phyloP scores from a whole-genome alignment of 805 yeast species.

The Candida hispaniensis region DNA sequence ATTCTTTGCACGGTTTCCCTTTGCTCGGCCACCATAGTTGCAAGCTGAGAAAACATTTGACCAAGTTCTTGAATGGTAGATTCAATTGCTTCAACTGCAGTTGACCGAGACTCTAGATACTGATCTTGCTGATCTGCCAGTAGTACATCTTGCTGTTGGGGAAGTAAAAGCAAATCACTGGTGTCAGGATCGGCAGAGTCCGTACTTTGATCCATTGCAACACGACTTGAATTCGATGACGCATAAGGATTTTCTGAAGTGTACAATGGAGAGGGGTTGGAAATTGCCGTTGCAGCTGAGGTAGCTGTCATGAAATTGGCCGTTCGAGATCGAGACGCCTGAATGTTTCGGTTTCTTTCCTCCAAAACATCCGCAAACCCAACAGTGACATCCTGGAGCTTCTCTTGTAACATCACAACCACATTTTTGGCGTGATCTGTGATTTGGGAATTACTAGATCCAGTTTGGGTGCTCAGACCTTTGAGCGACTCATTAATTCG shows the following conservation, averaged over 20 bases:
- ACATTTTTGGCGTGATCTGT: slow-evolving; percentile 76
- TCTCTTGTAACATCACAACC: slow-evolving; percentile 73
- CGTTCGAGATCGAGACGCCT: slow-evolving; percentile 67
- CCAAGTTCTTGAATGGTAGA: slow-evolving; percentile 97
- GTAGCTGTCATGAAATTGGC: slow-evolving; percentile 63
- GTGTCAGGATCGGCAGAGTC: slow-evolving; percentile 29
- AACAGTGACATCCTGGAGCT: slow-evolving; percentile 84
- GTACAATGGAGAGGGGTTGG: slow-evolving; percentile 17
- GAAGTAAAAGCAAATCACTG: slow-evolving; percentile 51
- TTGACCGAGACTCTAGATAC: slow-evolving; percentile 71
- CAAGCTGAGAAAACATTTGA: slow-evolving; percentile 82
- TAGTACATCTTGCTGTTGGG: slow-evolving; percentile 77
- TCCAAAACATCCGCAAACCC: slow-evolving; percentile 86
- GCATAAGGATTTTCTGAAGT: slow-evolving; percentile 16
- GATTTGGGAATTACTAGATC: slow-evolving; percentile 38
- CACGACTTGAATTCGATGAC: slow-evolving; percentile 14
- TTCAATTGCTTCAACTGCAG: slow-evolving; percentile 94
- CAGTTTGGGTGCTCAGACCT: slow-evolving; percentile 42
- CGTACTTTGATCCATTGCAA: slow-evolving; percentile 22
- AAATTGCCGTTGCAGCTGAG: slow-evolving; percentile 23
- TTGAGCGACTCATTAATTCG: slow-evolving; percentile 63
- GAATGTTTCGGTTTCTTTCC: slow-evolving; percentile 72
- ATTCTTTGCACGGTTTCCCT: slow-evolving; percentile 93
- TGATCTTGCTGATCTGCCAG: slow-evolving; percentile 71
- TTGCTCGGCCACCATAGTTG: slow-evolving; percentile 96